Evolutionary conservation across 164 flowering plant genomes (phyloP).

Genomic region (Umbellularia californica): DNA sequence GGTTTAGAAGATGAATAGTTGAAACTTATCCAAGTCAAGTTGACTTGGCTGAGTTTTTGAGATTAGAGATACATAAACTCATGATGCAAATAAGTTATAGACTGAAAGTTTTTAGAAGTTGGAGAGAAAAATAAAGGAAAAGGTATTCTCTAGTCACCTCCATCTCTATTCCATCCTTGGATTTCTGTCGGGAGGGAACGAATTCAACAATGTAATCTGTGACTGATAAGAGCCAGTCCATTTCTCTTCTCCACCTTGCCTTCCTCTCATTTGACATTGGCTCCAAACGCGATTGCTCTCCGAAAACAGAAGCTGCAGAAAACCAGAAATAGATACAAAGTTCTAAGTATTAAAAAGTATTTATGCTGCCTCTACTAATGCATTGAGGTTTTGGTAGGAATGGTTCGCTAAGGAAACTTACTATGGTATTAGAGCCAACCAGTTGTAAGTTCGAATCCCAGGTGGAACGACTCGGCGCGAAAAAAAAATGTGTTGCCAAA

Average conservation of each 20-base stretch:
- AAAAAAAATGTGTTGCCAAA: too few species aligned
- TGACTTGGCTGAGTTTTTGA: not conserved
- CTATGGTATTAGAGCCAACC: too few species aligned
- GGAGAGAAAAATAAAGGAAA: not conserved
- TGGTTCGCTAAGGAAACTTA: too few species aligned
- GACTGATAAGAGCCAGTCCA: conserved; percentile 87
- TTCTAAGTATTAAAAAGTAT: too few species aligned
- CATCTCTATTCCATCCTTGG: conserved; percentile 59
- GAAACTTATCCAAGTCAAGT: not conserved
- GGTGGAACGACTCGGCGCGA: too few species aligned
- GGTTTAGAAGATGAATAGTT: too few species aligned
- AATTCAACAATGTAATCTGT: conserved; percentile 90
- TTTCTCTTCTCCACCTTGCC: conserved; percentile 78
- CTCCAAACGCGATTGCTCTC: conserved; percentile 68
- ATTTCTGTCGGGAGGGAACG: conserved; percentile 73
- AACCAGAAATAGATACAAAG: not conserved
- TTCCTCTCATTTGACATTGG: conserved; percentile 75
- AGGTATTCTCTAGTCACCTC: conserved; percentile 40
- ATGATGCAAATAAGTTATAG: not conserved
- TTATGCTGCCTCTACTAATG: too few species aligned
- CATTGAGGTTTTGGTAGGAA: too few species aligned
- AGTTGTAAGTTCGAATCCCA: too few species aligned
- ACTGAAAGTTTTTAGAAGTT: not conserved
- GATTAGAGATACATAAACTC: not conserved
- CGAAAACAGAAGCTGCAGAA: conserved; percentile 75